Evolutionary conservation across 768 basidiomycete genomes (phyloP), one percentile per base, ranked within the genome.

Genomic region (Macrolepiota dolichaula): DNA sequence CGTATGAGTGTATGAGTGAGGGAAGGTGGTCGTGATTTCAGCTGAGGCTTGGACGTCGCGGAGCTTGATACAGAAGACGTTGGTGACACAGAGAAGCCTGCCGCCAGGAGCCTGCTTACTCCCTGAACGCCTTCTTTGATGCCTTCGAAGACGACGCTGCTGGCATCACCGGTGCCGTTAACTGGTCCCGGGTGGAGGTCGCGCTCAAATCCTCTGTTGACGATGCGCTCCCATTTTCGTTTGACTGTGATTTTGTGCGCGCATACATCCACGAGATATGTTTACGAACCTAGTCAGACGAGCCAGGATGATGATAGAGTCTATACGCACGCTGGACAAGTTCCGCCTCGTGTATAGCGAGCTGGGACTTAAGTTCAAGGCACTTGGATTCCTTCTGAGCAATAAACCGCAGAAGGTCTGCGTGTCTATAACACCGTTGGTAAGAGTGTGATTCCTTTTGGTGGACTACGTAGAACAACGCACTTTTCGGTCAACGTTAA

Each of bases 301-400:
- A 29, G 37, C 27, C 35, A 27, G 50, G 38, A 51, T 54, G n/a
- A 24, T 13, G 27, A 36, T 32, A 32, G 29, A 32, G 29, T 3
- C 3, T 29, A 55, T 7, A 73, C 84, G 59, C 69, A 87, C 86
- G 73, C 69, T 89, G 82, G 0, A 81, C 69, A 2, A 94, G 78
- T 68, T 93, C 92, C 2, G 79, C 80, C 73, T 94, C 92, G 65
- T 93, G 89, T 13, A 74, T 68, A 7, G 81, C 79, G 1, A 94
- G 83, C 65, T 91, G 90, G 4, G 87, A 84, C 17, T 91, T 85
- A 47, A 94, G 78, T 60, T 94, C 92, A 42, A 94, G 81, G 66
- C 90, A 92, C 70, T 86, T 89, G 0, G 89, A 84, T 70, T 94
- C 92, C 64, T 94, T 93, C 73, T 92, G 91, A 0, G 92, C 92